phyloP scores from a whole-genome alignment of 768 basidiomycete genomes.

The Lentinula sp. region DNA sequence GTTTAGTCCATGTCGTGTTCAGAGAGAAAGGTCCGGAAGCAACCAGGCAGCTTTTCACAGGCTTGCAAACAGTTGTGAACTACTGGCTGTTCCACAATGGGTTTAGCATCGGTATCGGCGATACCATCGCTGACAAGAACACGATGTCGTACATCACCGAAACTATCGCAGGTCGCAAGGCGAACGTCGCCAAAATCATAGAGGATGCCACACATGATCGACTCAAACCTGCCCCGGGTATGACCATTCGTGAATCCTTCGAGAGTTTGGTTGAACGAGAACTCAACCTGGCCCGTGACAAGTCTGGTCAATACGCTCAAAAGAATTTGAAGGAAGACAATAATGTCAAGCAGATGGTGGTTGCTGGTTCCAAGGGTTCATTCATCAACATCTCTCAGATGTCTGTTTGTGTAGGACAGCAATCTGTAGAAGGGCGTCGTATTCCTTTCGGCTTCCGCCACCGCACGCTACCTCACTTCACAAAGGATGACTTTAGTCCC shows the following conservation, averaged over 20 bases:
- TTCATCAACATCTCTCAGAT: conserved; percentile 99
- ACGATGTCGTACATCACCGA: conserved; percentile 87
- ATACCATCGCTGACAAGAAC: conserved; percentile 87
- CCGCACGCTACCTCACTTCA: conserved; percentile 94
- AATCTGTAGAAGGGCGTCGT: conserved; percentile 95
- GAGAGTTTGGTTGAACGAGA: conserved; percentile 88
- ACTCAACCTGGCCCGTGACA: conserved; percentile 92
- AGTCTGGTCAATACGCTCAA: conserved; percentile 94
- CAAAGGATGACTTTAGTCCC: conserved; percentile 97
- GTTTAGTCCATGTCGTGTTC: conserved; percentile 94
- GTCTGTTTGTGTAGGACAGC: conserved; percentile 99
- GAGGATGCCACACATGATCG: conserved; percentile 79
- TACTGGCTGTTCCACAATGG: conserved; percentile 99
- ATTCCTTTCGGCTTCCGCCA: conserved; percentile 98
- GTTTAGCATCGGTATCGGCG: conserved; percentile 98
- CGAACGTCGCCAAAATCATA: conserved; percentile 72
- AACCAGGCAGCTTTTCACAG: conserved; percentile 85
- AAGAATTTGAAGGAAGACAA: conserved; percentile 97
- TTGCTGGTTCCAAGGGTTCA: conserved; percentile 96
- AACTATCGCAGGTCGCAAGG: conserved; percentile 78
- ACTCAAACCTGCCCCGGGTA: conserved; percentile 88
- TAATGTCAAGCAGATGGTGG: conserved; percentile 99
- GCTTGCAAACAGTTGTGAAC: conserved; percentile 93
- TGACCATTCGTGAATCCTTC: conserved; percentile 99
- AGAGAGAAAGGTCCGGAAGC: conserved; percentile 95